These are phyloP conservation scores for Leccinum obscurum DNA, from an alignment of 768 basidiomycete species.

Conservation along the genomic window DNA sequence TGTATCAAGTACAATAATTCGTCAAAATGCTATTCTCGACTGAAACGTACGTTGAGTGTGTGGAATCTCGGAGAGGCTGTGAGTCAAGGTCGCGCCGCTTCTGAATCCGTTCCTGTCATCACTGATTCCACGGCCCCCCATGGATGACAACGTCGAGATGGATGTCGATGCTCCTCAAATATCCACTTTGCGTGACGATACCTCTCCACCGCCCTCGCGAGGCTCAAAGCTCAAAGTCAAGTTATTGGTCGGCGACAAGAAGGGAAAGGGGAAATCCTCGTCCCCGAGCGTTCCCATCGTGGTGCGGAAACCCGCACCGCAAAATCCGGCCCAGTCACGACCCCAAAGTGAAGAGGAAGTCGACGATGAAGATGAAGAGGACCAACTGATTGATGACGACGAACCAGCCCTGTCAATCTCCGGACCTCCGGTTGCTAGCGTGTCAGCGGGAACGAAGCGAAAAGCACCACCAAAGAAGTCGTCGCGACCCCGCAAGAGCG, in stretches of 20 bases:
- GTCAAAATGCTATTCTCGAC: no score
- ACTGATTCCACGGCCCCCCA: constrained; percentile 6
- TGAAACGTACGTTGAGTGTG: no score
- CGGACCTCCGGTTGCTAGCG: constrained; percentile 22
- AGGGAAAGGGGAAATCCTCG: constrained; percentile 37
- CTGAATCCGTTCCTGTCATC: not conserved
- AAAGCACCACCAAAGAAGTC: constrained; percentile 50
- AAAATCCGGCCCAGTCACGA: constrained; percentile 20
- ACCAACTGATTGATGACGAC: constrained; percentile 78
- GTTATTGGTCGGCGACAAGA: constrained; percentile 47
- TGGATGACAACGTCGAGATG: constrained; percentile 57
- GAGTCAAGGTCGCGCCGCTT: not conserved
- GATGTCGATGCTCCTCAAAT: constrained; percentile 87
- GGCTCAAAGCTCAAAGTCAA: constrained; percentile 49
- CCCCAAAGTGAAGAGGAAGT: constrained; percentile 48
- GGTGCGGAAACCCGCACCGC: constrained; percentile 24
- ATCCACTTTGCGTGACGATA: constrained; percentile 73
- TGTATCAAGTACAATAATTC: no score
- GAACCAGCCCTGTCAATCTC: constrained; percentile 33
- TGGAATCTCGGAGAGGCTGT: no score
- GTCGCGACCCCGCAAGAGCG: constrained; percentile 53
- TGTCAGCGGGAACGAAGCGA: constrained; percentile 46
- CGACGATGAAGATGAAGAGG: constrained; percentile 70
- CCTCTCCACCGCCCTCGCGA: constrained; percentile 59
- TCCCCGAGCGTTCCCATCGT: constrained; percentile 28